These are phyloP conservation scores for Ophiostoma ulmi DNA, from an alignment of 2,329 filamentous ascomycete species.

Conservation along the genomic window DNA sequence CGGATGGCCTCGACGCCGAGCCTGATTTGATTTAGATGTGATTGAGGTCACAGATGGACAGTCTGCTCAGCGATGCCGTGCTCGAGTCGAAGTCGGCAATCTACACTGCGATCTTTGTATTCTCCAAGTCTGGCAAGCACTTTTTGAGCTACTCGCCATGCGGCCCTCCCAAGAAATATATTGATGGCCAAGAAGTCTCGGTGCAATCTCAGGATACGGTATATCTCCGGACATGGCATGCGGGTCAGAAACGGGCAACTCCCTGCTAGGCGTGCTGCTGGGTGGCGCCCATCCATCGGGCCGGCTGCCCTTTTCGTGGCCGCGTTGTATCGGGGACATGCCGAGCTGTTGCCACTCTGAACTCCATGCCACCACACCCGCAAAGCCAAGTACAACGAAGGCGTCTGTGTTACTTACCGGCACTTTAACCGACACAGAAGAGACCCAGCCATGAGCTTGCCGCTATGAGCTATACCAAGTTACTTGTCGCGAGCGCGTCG, in stretches of 20 bases:
- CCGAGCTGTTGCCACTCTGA: neutral
- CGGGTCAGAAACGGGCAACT: neutral
- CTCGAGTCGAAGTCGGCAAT: neutral
- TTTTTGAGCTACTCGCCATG: neutral
- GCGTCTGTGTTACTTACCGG: neutral
- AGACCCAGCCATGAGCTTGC: neutral
- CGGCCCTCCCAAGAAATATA: neutral
- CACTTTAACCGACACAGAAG: neutral
- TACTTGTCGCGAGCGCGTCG: neutral
- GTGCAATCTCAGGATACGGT: neutral
- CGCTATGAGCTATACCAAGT: neutral
- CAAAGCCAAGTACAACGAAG: neutral
- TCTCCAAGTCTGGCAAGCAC: neutral
- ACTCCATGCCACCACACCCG: neutral
- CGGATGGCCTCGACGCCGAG: neutral
- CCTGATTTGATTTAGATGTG: neutral
- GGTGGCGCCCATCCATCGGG: neutral
- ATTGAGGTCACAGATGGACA: neutral
- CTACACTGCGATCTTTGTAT: neutral
- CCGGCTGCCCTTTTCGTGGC: neutral
- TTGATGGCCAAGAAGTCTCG: neutral
- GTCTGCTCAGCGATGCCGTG: neutral
- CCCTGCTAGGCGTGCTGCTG: neutral
- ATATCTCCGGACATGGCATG: neutral
- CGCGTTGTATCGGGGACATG: neutral